These are phyloP conservation scores for Pseudopithomyces maydicus DNA, from an alignment of 2,329 filamentous ascomycete species.

Conservation along the genomic window DNA sequence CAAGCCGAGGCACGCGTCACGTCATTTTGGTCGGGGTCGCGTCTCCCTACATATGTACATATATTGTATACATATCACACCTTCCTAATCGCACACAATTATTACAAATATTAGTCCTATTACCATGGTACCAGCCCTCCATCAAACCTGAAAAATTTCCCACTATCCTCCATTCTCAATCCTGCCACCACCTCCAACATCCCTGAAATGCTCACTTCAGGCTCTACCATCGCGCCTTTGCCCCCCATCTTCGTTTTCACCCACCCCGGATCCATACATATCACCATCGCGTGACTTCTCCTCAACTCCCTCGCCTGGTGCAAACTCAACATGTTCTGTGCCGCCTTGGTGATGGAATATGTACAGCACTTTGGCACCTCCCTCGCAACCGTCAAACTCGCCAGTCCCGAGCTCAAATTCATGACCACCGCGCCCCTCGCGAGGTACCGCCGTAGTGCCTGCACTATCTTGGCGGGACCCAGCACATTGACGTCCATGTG, in stretches of 20 bases:
- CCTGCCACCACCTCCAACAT: conserved; percentile 45
- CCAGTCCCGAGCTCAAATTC: conserved; percentile 44
- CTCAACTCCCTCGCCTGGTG: conserved; percentile 48
- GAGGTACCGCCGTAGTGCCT: conserved; percentile 43
- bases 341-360: conserved; percentile 52
- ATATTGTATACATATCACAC: too few species aligned
- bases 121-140: conserved; percentile 44
- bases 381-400: conserved; percentile 34
- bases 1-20: conserved; percentile 23
- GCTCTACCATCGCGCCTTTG: conserved; percentile 46
- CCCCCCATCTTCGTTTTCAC: conserved; percentile 53
- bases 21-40: conserved; percentile 14
- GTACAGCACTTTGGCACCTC: conserved; percentile 43
- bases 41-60: too few species aligned
- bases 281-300: conserved; percentile 41
- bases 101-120: conserved; percentile 27
- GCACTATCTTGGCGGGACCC: conserved; percentile 53
- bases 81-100: background rate
- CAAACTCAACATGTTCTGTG: conserved; percentile 51
- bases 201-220: conserved; percentile 43
- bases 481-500: conserved; percentile 55
- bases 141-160: conserved; percentile 46
- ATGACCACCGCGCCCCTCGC: conserved; percentile 37
- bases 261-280: conserved; percentile 53
- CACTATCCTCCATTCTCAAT: conserved; percentile 40